A percentile compares a stretch with the other conserved stretches of the same genome.
Evolutionary conservation across 176 grass and related monocot species (phyloP).

Genomic region (Pontederia crassipes): DNA sequence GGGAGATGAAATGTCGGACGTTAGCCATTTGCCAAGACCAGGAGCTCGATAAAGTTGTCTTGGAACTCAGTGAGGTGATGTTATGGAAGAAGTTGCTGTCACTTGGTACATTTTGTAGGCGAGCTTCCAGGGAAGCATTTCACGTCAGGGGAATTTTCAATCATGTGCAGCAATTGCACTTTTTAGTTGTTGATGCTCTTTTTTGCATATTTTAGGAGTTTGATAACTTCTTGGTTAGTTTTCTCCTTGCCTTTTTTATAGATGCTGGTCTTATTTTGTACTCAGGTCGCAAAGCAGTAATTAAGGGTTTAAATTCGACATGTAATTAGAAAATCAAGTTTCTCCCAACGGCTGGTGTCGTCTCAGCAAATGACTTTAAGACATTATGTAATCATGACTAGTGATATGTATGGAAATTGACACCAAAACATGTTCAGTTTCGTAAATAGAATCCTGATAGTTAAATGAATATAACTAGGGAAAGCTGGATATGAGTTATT

Average conservation of each 20-base stretch:
- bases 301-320: too few relatives aligned
- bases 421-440: too few relatives aligned
- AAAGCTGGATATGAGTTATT: too few relatives aligned
- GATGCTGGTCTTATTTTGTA: not conserved
- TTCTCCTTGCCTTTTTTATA: not conserved
- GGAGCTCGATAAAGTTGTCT: not conserved
- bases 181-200: slow-evolving; percentile 12
- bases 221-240: not conserved
- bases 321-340: too few relatives aligned
- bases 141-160: slow-evolving; percentile 49
- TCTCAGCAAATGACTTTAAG: too few relatives aligned
- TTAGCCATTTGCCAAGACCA: slow-evolving; percentile 32
- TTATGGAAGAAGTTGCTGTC: not conserved
- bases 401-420: too few relatives aligned
- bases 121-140: slow-evolving; percentile 20
- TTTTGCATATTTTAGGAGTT: slow-evolving; percentile 1
- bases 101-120: slow-evolving; percentile 42
- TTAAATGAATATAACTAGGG: too few relatives aligned
- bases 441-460: too few relatives aligned
- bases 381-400: too few relatives aligned
- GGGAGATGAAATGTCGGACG: slow-evolving; percentile 35
- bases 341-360: too few relatives aligned
- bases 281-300: too few relatives aligned
- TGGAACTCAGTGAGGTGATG: not conserved
- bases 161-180: slow-evolving; percentile 34